phyloP scores from a whole-genome alignment of 2,329 filamentous ascomycete species.

The Nigrospora sphaerica region DNA sequence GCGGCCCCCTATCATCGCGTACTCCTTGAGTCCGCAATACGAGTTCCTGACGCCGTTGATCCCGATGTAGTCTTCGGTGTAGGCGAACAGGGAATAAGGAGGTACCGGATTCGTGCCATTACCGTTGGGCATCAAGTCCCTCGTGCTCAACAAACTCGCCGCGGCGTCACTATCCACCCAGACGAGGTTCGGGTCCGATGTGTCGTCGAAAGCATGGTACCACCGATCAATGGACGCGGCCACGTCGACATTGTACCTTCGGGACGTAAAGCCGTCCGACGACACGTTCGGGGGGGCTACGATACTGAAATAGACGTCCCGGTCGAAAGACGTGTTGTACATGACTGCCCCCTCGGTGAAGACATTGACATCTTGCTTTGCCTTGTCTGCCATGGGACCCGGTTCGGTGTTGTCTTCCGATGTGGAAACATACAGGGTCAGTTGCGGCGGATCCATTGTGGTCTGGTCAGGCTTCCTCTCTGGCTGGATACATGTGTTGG shows the following conservation, averaged over 20 bases:
- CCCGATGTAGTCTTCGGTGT: slow-evolving; percentile 49
- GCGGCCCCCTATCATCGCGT: slow-evolving; percentile 54
- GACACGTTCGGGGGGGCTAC: slow-evolving; percentile 57
- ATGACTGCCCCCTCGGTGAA: slow-evolving; percentile 67
- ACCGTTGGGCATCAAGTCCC: slow-evolving; percentile 55
- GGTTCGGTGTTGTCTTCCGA: slow-evolving; percentile 56
- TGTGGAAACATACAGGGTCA: slow-evolving; percentile 71
- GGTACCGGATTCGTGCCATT: slow-evolving; percentile 46
- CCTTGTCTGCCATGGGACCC: slow-evolving; percentile 48
- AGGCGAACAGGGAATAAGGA: slow-evolving; percentile 74
- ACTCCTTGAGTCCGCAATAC: slow-evolving; percentile 69
- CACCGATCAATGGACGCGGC: slow-evolving; percentile 74
- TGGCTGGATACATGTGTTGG: slow-evolving; percentile 82
- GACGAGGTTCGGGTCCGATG: slow-evolving; percentile 50
- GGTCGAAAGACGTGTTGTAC: slow-evolving; percentile 52
- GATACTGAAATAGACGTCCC: slow-evolving; percentile 70
- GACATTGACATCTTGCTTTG: slow-evolving; percentile 33
- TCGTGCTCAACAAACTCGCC: slow-evolving; percentile 72
- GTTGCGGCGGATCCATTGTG: slow-evolving; percentile 54
- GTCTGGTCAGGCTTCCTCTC: slow-evolving; percentile 36
- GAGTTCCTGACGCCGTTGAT: slow-evolving; percentile 70
- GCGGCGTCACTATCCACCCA: slow-evolving; percentile 81
- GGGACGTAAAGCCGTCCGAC: slow-evolving; percentile 38
- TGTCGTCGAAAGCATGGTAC: slow-evolving; percentile 60
- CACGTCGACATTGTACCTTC: slow-evolving; percentile 68